These are phyloP conservation scores for Irpex sp. DNA, from an alignment of 1,284 basidiomycete species.

Conservation along the genomic window DNA sequence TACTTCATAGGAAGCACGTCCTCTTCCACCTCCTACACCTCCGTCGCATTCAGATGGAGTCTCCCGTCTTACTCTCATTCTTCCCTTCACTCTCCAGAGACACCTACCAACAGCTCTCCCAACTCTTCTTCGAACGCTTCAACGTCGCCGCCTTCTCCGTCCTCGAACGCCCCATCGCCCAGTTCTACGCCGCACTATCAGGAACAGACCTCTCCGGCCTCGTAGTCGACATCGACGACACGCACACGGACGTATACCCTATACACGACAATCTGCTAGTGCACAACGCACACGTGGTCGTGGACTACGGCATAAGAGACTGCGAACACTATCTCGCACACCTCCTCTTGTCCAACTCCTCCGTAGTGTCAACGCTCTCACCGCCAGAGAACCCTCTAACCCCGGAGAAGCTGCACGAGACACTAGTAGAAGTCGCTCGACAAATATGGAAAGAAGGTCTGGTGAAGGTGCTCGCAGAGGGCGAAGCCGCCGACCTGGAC, in stretches of 20 bases:
- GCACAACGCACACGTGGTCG: constrained; percentile 54
- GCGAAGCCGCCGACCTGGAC: constrained; percentile 56
- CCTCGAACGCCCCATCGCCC: constrained; percentile 82
- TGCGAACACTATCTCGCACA: constrained; percentile 76
- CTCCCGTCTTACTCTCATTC: constrained; percentile 77
- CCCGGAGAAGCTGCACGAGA: constrained; percentile 41
- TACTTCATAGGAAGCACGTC: constrained; percentile 71
- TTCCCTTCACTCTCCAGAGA: constrained; percentile 68
- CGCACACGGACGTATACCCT: constrained; percentile 74
- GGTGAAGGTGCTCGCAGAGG: constrained; percentile 68
- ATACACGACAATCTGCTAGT: constrained; percentile 78
- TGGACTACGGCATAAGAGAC: constrained; percentile 67
- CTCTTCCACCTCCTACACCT: constrained; percentile 77
- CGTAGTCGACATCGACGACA: constrained; percentile 81
- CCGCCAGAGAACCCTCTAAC: constrained; percentile 44
- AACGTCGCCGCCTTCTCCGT: constrained; percentile 86
- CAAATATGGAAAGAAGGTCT: constrained; percentile 59
- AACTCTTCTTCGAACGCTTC: constrained; percentile 94
- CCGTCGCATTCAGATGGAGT: constrained; percentile 84
- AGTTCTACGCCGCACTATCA: constrained; percentile 66
- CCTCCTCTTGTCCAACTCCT: constrained; percentile 63
- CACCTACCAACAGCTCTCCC: constrained; percentile 74
- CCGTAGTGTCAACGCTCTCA: constrained; percentile 61
- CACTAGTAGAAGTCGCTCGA: constrained; percentile 55
- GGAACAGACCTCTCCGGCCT: constrained; percentile 71